A percentile compares a stretch with the other conserved stretches of the same genome.
These are phyloP conservation scores for Coemansia sp. DNA, from an alignment of 192 early-diverging fungal genomes.

Conservation along the genomic window DNA sequence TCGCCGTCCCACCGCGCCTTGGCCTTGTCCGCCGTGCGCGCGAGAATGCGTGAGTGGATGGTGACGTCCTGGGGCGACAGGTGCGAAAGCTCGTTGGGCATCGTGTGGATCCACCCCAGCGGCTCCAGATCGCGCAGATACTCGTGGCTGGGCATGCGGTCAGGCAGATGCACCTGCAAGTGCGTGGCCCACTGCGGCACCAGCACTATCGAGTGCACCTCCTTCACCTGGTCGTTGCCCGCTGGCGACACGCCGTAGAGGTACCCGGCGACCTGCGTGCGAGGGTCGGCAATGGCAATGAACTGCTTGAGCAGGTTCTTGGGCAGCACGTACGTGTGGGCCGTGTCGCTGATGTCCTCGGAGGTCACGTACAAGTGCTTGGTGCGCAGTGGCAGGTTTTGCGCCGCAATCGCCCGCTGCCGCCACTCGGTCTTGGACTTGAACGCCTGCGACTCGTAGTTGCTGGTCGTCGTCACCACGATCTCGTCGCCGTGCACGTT, in stretches of 20 bases:
- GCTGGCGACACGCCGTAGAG: slow-evolving; percentile 91
- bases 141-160: slow-evolving; percentile 87
- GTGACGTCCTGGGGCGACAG: slow-evolving; percentile 91
- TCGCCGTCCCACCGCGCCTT: slow-evolving; percentile 90
- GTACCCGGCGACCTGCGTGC: slow-evolving; percentile 95
- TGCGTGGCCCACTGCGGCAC: slow-evolving; percentile 99
- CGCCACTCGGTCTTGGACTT: slow-evolving; percentile 99
- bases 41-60: slow-evolving; percentile 88
- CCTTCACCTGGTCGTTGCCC: slow-evolving; percentile 93
- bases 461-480: slow-evolving; percentile 95
- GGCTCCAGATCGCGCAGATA: slow-evolving; percentile 93
- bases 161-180: slow-evolving; percentile 89
- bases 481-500: slow-evolving; percentile 99
- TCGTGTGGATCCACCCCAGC: slow-evolving; percentile 97
- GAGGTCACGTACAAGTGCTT: slow-evolving; percentile 97
- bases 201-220: slow-evolving; percentile 90
- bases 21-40: slow-evolving; percentile 70
- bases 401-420: slow-evolving; percentile 94
- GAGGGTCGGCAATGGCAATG: slow-evolving; percentile 91
- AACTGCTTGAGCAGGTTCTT: slow-evolving; percentile 99
- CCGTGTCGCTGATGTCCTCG: slow-evolving; percentile 94
- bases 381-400: slow-evolving; percentile 93
- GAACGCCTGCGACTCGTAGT: slow-evolving; percentile 97
- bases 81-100: slow-evolving; percentile 87
- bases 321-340: slow-evolving; percentile 94